These are phyloP conservation scores for Xylaria digitata DNA, from an alignment of 2,329 filamentous ascomycete genomes.

Conservation along the genomic window DNA sequence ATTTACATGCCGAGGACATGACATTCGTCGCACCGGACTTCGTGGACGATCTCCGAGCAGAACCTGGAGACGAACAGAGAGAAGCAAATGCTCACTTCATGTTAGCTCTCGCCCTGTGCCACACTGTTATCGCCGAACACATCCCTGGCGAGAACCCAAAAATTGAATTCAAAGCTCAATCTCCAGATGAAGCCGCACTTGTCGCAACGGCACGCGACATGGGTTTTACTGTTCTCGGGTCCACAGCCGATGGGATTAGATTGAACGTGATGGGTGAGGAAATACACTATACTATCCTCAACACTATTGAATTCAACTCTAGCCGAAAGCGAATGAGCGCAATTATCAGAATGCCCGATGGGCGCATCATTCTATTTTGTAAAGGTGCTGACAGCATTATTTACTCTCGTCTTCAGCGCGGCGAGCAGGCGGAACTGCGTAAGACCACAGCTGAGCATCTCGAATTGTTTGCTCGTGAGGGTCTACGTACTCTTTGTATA, in stretches of 20 bases:
- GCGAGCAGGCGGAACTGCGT: slow-evolving; percentile 87
- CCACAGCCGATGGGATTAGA: slow-evolving; percentile 81
- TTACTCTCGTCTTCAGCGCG: slow-evolving; percentile 86
- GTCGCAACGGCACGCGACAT: slow-evolving; percentile 95
- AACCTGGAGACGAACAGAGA: slow-evolving; percentile 80
- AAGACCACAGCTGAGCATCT: slow-evolving; percentile 89
- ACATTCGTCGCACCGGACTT: slow-evolving; percentile 95
- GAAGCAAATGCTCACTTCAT: slow-evolving; percentile 88
- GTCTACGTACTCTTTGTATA: slow-evolving; percentile 92
- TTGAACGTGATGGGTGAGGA: slow-evolving; percentile 90
- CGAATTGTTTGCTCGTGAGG: slow-evolving; percentile 96
- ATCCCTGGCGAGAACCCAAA: slow-evolving; percentile 89
- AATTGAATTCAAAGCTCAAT: slow-evolving; percentile 97
- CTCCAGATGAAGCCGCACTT: slow-evolving; percentile 93
- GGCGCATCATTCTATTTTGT: slow-evolving; percentile 90
- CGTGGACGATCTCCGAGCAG: slow-evolving; percentile 82
- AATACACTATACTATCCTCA: slow-evolving; percentile 85
- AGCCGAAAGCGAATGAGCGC: slow-evolving; percentile 97
- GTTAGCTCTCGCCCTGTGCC: slow-evolving; percentile 93
- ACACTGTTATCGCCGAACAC: slow-evolving; percentile 93
- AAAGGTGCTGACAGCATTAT: slow-evolving; percentile 98
- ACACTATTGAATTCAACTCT: slow-evolving; percentile 97
- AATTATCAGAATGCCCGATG: slow-evolving; percentile 93
- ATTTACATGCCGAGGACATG: slow-evolving; percentile 86
- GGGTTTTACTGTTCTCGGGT: slow-evolving; percentile 91